Evolutionary conservation across 148 eudicot species (phyloP).

Genomic region (Dysphania ambrosioides): DNA sequence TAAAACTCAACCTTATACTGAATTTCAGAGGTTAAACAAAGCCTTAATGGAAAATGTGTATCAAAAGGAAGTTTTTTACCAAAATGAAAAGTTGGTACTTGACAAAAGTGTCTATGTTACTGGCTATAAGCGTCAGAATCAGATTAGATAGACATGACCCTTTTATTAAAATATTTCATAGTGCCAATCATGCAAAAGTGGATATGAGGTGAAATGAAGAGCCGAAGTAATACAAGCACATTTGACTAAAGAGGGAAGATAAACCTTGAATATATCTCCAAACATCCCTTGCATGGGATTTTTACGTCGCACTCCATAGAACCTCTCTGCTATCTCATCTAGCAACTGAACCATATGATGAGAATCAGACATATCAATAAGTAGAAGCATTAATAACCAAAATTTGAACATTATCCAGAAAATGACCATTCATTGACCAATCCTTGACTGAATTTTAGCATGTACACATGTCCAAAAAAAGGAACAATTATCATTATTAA

Average conservation of each 20-base stretch:
- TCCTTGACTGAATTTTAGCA: neutral
- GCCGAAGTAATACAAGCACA: too few relatives aligned
- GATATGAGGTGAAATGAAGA: too few relatives aligned
- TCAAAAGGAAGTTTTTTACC: neutral
- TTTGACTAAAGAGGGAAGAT: neutral
- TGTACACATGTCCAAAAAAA: neutral
- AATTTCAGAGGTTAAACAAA: neutral
- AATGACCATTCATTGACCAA: neutral
- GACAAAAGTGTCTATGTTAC: neutral
- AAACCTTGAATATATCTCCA: constrained; percentile 85
- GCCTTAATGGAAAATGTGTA: neutral
- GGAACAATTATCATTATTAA: neutral
- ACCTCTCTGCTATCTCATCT: constrained; percentile 76
- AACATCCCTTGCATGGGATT: constrained; percentile 89
- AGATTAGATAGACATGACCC: too few relatives aligned
- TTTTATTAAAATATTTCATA: too few relatives aligned
- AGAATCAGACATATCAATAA: neutral
- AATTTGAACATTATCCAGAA: neutral
- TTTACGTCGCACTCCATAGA: constrained; percentile 73
- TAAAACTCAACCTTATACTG: neutral
- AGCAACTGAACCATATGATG: constrained; percentile 47
- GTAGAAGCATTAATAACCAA: neutral
- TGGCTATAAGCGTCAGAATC: too few relatives aligned
- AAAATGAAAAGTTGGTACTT: too few relatives aligned
- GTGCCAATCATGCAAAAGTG: too few relatives aligned